Conservation (phyloP, 169 alveolate species). For the Theileria parva region DNA sequence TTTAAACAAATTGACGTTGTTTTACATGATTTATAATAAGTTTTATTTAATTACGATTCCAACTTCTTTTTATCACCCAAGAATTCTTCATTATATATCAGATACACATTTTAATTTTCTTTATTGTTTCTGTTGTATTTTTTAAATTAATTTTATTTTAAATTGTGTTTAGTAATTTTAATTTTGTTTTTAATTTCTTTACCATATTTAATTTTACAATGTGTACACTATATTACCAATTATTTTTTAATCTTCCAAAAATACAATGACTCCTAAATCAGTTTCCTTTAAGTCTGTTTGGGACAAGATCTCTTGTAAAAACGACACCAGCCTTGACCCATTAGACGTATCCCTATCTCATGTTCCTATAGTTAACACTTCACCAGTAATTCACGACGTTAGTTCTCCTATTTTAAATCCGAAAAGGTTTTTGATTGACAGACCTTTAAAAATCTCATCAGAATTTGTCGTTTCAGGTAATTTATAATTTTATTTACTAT, state of each 20-base stretch:
- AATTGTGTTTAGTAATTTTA: not conserved
- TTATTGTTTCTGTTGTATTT: not conserved
- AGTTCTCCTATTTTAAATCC: not conserved
- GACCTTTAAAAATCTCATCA: conserved; percentile 8
- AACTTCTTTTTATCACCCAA: not conserved
- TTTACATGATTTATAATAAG: not conserved
- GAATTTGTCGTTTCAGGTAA: conserved; percentile 3
- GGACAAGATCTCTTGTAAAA: conserved; percentile 32
- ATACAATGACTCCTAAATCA: conserved; percentile 45
- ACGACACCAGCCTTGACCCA: conserved; percentile 20
- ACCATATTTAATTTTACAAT: not conserved
- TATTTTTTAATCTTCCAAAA: not conserved
- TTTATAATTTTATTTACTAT: not conserved
- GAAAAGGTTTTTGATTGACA: not conserved
- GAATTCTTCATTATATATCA: not conserved
- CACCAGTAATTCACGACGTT: not conserved
- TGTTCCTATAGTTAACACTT: conserved; percentile 18
- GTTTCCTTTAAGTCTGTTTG: conserved; percentile 57
- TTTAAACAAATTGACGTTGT: not conserved
- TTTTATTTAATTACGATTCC: not conserved
- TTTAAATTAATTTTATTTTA: not conserved
- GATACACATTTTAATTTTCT: conserved; percentile 6
- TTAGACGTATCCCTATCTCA: conserved; percentile 27
- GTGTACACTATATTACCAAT: not conserved
- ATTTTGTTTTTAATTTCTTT: not conserved